Conservation (phyloP, 192 early-diverging fungal genomes). For the Linderina pennispora region DNA sequence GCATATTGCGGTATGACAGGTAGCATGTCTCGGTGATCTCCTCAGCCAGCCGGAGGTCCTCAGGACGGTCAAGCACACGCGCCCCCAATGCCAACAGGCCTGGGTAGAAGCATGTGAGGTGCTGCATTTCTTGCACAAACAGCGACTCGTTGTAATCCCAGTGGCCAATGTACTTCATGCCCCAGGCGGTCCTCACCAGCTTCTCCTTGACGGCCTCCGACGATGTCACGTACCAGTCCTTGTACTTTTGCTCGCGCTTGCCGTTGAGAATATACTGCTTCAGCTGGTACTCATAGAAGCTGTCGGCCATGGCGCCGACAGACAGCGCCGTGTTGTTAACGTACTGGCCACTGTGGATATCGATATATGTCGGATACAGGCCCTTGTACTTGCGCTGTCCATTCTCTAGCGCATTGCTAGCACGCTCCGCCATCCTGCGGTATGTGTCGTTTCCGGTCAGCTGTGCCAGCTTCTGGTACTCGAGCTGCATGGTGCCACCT, state of each 20-base stretch:
- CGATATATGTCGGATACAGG: slow-evolving; percentile 66
- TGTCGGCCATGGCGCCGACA: slow-evolving; percentile 77
- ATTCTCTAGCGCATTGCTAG: slow-evolving; percentile 44
- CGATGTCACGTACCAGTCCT: slow-evolving; percentile 59
- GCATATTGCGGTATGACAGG: slow-evolving; percentile 68
- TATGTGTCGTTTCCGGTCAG: slow-evolving; percentile 72
- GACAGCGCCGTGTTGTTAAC: slow-evolving; percentile 44
- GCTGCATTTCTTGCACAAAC: slow-evolving; percentile 75
- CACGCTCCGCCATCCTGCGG: slow-evolving; percentile 62
- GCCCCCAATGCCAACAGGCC: slow-evolving; percentile 75
- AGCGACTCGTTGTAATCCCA: not conserved
- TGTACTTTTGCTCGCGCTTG: slow-evolving; percentile 55
- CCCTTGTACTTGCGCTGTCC: slow-evolving; percentile 50
- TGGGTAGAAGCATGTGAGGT: slow-evolving; percentile 89
- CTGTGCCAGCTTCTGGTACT: slow-evolving; percentile 77
- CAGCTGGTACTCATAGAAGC: slow-evolving; percentile 92
- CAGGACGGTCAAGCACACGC: slow-evolving; percentile 40
- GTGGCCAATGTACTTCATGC: slow-evolving; percentile 13
- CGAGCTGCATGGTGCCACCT: slow-evolving; percentile 78
- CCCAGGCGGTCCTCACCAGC: too few relatives aligned
- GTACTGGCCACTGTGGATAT: slow-evolving; percentile 14
- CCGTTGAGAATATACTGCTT: slow-evolving; percentile 82
- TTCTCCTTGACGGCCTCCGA: slow-evolving; percentile 55
- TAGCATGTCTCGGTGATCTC: slow-evolving; percentile 72
- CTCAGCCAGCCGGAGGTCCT: slow-evolving; percentile 69